Percentiles rank a stretch among this genome's conserved stretches.
Evolutionary conservation across 495 filamentous ascomycete genomes (phyloP).

Genomic region (Glonium stellatum): DNA sequence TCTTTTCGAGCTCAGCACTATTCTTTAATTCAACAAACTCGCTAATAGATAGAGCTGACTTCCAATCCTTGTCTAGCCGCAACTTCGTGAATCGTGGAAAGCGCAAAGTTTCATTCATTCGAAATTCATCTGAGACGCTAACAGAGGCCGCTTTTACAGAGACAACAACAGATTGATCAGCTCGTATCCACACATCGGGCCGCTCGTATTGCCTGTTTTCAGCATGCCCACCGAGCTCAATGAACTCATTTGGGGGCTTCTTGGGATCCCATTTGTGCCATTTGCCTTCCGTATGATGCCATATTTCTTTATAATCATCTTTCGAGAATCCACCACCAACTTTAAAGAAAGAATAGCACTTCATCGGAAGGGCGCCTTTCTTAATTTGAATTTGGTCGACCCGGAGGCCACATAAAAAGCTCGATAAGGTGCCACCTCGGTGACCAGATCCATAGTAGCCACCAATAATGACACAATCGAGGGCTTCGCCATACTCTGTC

Average conservation of each 20-base stretch:
- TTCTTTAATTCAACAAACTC: conserved; percentile 69
- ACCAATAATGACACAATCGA: conserved; percentile 83
- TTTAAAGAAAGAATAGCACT: conserved; percentile 89
- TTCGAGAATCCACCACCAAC: conserved; percentile 89
- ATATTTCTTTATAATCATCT: conserved; percentile 73
- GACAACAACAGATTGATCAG: conserved; percentile 77
- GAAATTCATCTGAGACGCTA: conserved; percentile 65
- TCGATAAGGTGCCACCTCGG: conserved; percentile 74
- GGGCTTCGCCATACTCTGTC: conserved; percentile 88
- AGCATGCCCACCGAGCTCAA: conserved; percentile 74
- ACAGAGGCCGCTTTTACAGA: conserved; percentile 87
- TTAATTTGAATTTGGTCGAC: conserved; percentile 60
- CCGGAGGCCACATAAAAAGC: conserved; percentile 80
- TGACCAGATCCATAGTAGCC: conserved; percentile 88
- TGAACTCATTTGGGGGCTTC: conserved; percentile 68
- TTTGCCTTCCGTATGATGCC: conserved; percentile 80
- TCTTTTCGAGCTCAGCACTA: conserved; percentile 64
- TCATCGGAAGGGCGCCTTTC: conserved; percentile 53
- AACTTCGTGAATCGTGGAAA: conserved; percentile 88
- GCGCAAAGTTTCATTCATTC: conserved; percentile 68
- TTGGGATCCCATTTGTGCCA: conserved; percentile 82
- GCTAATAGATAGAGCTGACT: conserved; percentile 63
- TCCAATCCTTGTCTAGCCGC: conserved; percentile 77
- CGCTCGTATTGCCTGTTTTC: conserved; percentile 60
- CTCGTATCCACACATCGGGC: conserved; percentile 91